These are phyloP conservation scores for Alternaria infectoria DNA, from an alignment of 2,329 filamentous ascomycete species.

Conservation along the genomic window DNA sequence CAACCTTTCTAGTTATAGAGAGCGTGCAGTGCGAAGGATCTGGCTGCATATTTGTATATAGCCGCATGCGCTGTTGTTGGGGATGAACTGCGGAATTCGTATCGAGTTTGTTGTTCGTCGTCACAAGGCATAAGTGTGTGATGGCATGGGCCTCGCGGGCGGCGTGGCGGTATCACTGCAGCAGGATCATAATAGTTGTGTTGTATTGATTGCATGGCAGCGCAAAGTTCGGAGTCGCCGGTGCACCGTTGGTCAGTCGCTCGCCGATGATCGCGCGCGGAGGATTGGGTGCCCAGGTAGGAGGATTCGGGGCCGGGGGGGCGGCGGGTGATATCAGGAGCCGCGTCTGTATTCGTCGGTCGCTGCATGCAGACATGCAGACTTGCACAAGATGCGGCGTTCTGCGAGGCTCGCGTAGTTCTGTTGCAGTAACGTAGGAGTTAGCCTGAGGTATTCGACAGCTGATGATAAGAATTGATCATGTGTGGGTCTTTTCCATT, in stretches of 20 bases:
- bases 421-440: background rate
- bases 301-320: background rate
- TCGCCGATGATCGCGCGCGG: background rate
- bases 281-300: background rate
- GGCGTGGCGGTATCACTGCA: background rate
- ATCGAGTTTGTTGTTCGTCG: background rate
- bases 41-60: background rate
- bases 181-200: background rate
- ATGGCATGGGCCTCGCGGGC: background rate
- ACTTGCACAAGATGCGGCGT: too few species aligned
- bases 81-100: background rate
- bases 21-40: background rate
- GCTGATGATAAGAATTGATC: background rate
- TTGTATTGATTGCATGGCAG: background rate
- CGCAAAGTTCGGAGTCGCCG: background rate
- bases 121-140: background rate
- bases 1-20: background rate
- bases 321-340: background rate
- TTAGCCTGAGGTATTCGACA: background rate
- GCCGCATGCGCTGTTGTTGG: background rate
- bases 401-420: background rate
- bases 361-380: background rate
- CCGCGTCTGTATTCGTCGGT: background rate
- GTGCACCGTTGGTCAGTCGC: background rate
- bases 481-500: background rate